Evolutionary conservation across 2,329 filamentous ascomycete species (phyloP), one percentile per base, ranked within the genome.

Genomic region (Nigrograna mackinnonii): DNA sequence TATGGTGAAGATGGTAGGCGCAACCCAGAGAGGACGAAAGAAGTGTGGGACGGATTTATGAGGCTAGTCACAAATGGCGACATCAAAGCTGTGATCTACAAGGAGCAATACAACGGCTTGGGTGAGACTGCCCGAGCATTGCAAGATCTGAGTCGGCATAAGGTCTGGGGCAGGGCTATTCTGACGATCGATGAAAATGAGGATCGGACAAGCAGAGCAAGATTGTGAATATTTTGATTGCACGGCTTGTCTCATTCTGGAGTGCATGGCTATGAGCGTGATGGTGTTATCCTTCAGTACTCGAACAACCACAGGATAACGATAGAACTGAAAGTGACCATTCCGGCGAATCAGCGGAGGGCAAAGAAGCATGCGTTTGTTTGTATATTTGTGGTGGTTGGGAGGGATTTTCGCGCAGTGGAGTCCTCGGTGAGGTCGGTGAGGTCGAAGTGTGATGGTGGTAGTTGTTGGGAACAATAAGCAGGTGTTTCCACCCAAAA

Each of bases 141-240:
- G 52, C 64, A 72, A 30, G 79, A 82, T 49, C 63, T 83, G 14
- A 67, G 69, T 3, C 57, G 65, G 6, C 69, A 77, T 26, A 79
- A 72, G 52, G 69, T 79, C 7, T 80, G 74, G 67, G 80, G 80
- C 3, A 82, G 83, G 52, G 77, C 79, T 5, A 70, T 83, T 1
- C 62, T 84, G n/a, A 69, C 64, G 31, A 62, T 78, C 14, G 57
- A 58, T 14, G 56, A 56, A 6, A 54, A 55, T 22, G 43, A 35
- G 7, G 37, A 49, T 13, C 14, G 22, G 2, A 18, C 21, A 17
- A 16, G 26, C 3, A 47, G 34, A 24, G 32, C 50, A 1, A 55
- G 41, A 35, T 20, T 58, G 17, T 58, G 35, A 47, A 16, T 21
- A 19, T 21, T 5, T 20, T 7, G 16, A 28, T 28, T 9, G n/a